These are phyloP conservation scores for Daldinia concentrica DNA, from an alignment of 495 filamentous ascomycete genomes.

Conservation along the genomic window DNA sequence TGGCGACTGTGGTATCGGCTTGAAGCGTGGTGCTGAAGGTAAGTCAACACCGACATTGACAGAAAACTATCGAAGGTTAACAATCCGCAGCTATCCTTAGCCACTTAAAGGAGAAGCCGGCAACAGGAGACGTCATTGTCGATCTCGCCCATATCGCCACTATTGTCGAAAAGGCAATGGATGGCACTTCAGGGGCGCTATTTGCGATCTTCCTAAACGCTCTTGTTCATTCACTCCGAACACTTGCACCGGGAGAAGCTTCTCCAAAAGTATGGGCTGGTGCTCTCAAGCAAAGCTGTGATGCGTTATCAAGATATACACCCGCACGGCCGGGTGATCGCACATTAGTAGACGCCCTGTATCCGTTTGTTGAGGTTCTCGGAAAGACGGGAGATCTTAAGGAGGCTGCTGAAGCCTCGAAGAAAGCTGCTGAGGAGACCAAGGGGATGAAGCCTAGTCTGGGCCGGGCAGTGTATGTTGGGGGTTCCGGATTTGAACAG, in stretches of 20 bases:
- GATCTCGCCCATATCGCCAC: slow-evolving; percentile 80
- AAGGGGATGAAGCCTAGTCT: slow-evolving; percentile 91
- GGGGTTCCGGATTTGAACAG: slow-evolving; percentile 78
- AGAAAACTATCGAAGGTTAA: slow-evolving; percentile 3
- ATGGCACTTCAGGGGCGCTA: slow-evolving; percentile 93
- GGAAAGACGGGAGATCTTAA: slow-evolving; percentile 68
- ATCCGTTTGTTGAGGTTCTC: slow-evolving; percentile 83
- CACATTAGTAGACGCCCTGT: slow-evolving; percentile 88
- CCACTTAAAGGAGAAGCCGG: slow-evolving; percentile 64
- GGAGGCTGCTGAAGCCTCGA: slow-evolving; percentile 77
- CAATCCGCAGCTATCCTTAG: slow-evolving; percentile 67
- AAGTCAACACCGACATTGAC: slow-evolving; percentile 32
- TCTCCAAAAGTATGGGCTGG: slow-evolving; percentile 74
- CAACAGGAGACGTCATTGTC: slow-evolving; percentile 73
- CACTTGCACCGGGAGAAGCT: slow-evolving; percentile 56
- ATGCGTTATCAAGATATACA: slow-evolving; percentile 82
- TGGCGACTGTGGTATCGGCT: slow-evolving; percentile 91
- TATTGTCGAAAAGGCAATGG: slow-evolving; percentile 90
- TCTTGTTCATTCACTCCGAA: slow-evolving; percentile 77
- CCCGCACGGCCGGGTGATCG: slow-evolving; percentile 89
- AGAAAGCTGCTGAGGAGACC: slow-evolving; percentile 79
- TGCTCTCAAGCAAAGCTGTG: slow-evolving; percentile 75
- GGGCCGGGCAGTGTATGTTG: slow-evolving; percentile 91
- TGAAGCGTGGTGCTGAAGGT: slow-evolving; percentile 90
- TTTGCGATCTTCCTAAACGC: slow-evolving; percentile 97